phyloP scores from a whole-genome alignment of 1,284 basidiomycete genomes.

The Binderoboletus segoi region DNA sequence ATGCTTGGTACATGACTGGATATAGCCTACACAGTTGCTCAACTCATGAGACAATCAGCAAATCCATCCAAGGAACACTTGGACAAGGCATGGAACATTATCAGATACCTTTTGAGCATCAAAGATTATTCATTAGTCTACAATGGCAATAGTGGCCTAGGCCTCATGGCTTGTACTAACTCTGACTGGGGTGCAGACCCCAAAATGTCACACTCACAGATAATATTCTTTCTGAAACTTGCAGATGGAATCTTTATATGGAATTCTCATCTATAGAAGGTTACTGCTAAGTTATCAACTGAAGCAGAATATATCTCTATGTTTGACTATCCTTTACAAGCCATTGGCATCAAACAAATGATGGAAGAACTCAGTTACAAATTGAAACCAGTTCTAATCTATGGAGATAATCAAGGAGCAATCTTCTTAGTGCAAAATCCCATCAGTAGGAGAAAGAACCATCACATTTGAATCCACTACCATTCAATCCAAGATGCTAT shows the following conservation, averaged over 20 bases:
- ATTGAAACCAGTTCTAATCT: slow-evolving; percentile 18
- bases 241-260: slow-evolving; percentile 22
- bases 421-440: slow-evolving; percentile 38
- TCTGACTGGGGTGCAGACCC: slow-evolving; percentile 29
- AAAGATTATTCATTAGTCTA: not conserved
- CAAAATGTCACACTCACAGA: too few relatives aligned
- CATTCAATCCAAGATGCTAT: too few relatives aligned
- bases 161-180: slow-evolving; percentile 25
- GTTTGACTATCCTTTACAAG: too few relatives aligned
- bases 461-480: not conserved
- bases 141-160: too few relatives aligned
- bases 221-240: slow-evolving; percentile 19
- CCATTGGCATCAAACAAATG: slow-evolving; percentile 25
- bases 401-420: slow-evolving; percentile 41
- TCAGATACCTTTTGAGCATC: slow-evolving; percentile 24
- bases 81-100: slow-evolving; percentile 18
- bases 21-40: not conserved
- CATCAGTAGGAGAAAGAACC: slow-evolving; percentile 13
- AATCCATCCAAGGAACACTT: not conserved
- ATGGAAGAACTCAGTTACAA: slow-evolving; percentile 24
- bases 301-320: slow-evolving; percentile 37
- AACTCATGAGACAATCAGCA: not conserved
- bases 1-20: not conserved
- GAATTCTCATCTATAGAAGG: slow-evolving; percentile 30
- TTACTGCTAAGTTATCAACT: slow-evolving; percentile 33